Conservation (phyloP, 2,329 filamentous ascomycete species). For the Helicocarpus griseus region DNA sequence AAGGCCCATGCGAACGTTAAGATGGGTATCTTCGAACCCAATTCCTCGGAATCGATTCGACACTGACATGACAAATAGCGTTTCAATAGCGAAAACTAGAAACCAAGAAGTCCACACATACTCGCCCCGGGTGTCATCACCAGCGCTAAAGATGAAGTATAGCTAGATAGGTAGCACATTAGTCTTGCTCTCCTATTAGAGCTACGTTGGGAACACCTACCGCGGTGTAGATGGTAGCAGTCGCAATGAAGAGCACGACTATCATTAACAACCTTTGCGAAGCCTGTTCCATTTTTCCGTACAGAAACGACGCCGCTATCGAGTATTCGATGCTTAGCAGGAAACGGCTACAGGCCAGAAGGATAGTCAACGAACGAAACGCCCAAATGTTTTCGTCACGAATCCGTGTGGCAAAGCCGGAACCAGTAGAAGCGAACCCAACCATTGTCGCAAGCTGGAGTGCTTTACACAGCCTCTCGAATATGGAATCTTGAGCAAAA, state of each 20-base stretch:
- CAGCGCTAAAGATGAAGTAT: conserved; percentile 23
- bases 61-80: conserved; percentile 41
- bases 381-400: conserved; percentile 34
- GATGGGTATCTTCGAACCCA: conserved; percentile 52
- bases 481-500: conserved; percentile 54
- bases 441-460: conserved; percentile 56
- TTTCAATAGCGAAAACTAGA: conserved; percentile 45
- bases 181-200: neutral
- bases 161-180: conserved; percentile 16
- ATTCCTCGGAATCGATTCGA: conserved; percentile 48
- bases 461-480: conserved; percentile 50
- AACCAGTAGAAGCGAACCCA: conserved; percentile 53
- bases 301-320: conserved; percentile 25
- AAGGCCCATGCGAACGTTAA: conserved; percentile 54
- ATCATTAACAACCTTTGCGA: conserved; percentile 22
- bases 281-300: conserved; percentile 18
- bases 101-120: conserved; percentile 46
- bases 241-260: conserved; percentile 20
- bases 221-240: conserved; percentile 21
- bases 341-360: conserved; percentile 44
- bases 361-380: conserved; percentile 33
- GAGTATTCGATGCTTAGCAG: conserved; percentile 46
- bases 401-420: conserved; percentile 33
- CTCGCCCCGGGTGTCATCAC: conserved; percentile 13
- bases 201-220: conserved; percentile 12